Evolutionary conservation across 1,139 yeast species (phyloP), one percentile per base, ranked within the genome.

Genomic region (Sugiyamaella sp.): DNA sequence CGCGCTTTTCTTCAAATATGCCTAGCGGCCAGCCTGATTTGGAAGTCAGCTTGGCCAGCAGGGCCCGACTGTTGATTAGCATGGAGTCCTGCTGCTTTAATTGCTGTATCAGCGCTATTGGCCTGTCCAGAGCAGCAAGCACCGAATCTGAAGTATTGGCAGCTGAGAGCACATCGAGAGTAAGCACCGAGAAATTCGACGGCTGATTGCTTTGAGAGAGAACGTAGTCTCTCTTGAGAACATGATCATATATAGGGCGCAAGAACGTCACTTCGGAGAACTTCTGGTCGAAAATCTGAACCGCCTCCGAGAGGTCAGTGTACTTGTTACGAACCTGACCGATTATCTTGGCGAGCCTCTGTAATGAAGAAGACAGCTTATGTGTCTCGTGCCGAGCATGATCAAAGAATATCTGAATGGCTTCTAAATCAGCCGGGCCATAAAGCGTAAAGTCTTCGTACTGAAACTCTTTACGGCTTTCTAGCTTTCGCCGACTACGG

Each of bases 1-100:
- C 63, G 12, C 74, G 64, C 51, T 67, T 67, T 16, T 71, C 72
- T 51, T 72, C 76, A 46, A 71, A 67, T 56, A 67, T 59, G 12
- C 68, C 70, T 49, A 71, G 49, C 3, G 71, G 69, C 72, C 74
- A 71, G n/a, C 67, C 53, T 39, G 63, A 53, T 47, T 62, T 59
- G 46, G 59, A 58, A 14, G 63, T 62, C 1, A 66, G 60, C 41
- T 63, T 63, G 20, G 58, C 65, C 4, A 71, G 65, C 17, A 61
- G 44, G 12, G 57, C 61, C 22, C 65, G 65, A 17, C 61, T 54
- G 40, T 56, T 59, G 19, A 44, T 49, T 17, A 70, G 53, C 16
- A 53, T 53, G 4, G n/a, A 21, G 16, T 66, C 63, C 37, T 65
- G 61, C 14, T 56, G 56, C 16, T 55, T 52, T 41, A 71, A 58